A percentile compares a stretch with the other conserved stretches of the same genome.
Conservation (phyloP, 2,329 filamentous ascomycete species). For the Penicillium sp. region DNA sequence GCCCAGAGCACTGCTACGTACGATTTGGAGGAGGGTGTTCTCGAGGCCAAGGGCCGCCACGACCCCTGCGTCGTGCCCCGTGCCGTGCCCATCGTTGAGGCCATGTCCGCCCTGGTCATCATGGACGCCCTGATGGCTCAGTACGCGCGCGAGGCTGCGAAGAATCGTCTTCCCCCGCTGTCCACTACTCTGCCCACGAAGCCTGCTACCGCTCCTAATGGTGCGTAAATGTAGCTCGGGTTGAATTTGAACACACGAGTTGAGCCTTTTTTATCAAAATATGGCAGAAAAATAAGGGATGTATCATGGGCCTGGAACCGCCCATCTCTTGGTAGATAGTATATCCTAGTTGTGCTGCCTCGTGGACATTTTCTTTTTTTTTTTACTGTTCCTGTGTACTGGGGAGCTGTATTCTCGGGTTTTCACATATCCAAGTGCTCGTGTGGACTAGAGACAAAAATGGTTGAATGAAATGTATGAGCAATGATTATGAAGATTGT, state of each 20-base stretch:
- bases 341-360: background rate
- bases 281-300: background rate
- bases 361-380: background rate
- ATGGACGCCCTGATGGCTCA: slow-evolving; percentile 88
- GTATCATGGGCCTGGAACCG: background rate
- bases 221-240: slow-evolving; percentile 15
- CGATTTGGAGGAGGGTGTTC: slow-evolving; percentile 71
- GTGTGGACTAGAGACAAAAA: slow-evolving; percentile 16
- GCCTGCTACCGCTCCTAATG: slow-evolving; percentile 33
- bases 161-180: slow-evolving; percentile 51
- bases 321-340: background rate
- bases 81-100: slow-evolving; percentile 73
- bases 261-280: too few relatives aligned
- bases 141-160: slow-evolving; percentile 62
- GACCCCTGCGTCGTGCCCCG: slow-evolving; percentile 91
- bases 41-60: slow-evolving; percentile 91
- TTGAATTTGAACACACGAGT: background rate
- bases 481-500: slow-evolving; percentile 18
- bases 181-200: slow-evolving; percentile 42
- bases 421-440: slow-evolving; percentile 9
- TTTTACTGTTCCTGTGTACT: background rate
- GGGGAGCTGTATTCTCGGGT: background rate
- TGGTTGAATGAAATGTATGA: slow-evolving; percentile 24
- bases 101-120: slow-evolving; percentile 84
- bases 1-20: slow-evolving; percentile 84